Percentiles rank a stretch among this genome's conserved stretches.
Conservation (phyloP, 495 filamentous ascomycete genomes). For the Xylaria castorea region DNA sequence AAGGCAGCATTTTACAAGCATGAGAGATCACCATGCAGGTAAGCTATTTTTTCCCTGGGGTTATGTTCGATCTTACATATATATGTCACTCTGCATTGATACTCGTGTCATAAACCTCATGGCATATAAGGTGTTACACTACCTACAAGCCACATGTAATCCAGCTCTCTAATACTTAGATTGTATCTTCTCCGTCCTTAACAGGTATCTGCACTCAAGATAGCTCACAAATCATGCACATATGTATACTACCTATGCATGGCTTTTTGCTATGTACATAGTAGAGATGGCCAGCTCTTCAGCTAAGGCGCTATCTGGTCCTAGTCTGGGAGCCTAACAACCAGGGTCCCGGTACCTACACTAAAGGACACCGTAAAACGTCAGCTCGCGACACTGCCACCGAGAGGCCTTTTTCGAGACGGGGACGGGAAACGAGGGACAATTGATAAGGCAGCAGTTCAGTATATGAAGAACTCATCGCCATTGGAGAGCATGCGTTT, state of each 20-base stretch:
- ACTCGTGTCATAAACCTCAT: background rate
- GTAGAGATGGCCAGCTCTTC: slow-evolving; percentile 4
- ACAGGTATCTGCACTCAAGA: background rate
- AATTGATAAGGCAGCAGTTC: slow-evolving; percentile 13
- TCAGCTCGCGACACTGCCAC: slow-evolving; percentile 25
- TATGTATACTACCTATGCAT: no score
- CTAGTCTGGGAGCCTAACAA: slow-evolving; percentile 7
- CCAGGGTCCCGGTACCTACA: background rate
- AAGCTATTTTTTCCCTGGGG: background rate
- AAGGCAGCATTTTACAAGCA: background rate
- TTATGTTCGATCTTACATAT: background rate
- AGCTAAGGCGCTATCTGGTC: background rate
- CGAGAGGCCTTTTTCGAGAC: background rate
- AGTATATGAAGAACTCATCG: background rate
- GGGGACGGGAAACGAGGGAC: background rate
- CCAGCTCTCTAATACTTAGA: background rate
- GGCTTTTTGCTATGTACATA: no score
- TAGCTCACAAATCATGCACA: no score
- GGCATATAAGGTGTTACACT: background rate
- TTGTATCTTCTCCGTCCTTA: background rate
- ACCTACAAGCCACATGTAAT: background rate
- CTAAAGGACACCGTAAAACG: background rate
- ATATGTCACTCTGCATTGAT: background rate
- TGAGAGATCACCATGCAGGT: background rate
- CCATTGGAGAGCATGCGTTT: no score